Conservation (phyloP, 2,329 filamentous ascomycete species). For the Escovopsis sp. region DNA sequence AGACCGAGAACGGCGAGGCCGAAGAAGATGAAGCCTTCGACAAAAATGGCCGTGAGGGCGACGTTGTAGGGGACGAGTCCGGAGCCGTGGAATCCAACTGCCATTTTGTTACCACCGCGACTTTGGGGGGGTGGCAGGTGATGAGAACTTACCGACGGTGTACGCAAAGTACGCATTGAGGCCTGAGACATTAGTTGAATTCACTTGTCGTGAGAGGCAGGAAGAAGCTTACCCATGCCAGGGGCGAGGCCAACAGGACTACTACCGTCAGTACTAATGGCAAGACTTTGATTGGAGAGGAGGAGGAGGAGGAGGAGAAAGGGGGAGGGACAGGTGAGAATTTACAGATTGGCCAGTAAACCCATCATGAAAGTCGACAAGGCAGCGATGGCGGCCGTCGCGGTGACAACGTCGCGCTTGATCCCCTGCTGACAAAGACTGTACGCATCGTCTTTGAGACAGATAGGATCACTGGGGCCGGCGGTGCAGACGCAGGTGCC, state of each 20-base stretch:
- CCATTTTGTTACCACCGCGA: too few species aligned
- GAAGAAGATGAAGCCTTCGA: constrained; percentile 78
- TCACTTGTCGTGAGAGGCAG: background rate
- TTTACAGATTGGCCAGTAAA: constrained; percentile 60
- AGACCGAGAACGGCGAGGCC: constrained; percentile 65
- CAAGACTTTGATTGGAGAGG: background rate
- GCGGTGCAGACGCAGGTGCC: constrained; percentile 62
- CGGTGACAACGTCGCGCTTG: constrained; percentile 69
- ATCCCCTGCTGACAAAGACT: constrained; percentile 47
- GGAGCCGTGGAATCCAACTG: constrained; percentile 59
- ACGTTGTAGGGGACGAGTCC: constrained; percentile 60
- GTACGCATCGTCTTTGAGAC: constrained; percentile 41
- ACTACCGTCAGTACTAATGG: constrained; percentile 2
- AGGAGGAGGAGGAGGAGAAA: too few species aligned
- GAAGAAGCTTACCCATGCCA: constrained; percentile 24
- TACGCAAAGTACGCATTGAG: constrained; percentile 82
- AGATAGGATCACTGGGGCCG: constrained; percentile 35
- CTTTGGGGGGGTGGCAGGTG: background rate
- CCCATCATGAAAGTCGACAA: constrained; percentile 75
- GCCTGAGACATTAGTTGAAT: constrained; percentile 19
- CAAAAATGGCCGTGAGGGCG: constrained; percentile 74
- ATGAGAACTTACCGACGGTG: constrained; percentile 27
- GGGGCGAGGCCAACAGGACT: constrained; percentile 26
- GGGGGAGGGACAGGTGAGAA: constrained; percentile 5
- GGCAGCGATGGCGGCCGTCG: constrained; percentile 69